A percentile compares a stretch with the other conserved stretches of the same genome.
These are phyloP conservation scores for Umbelopsis sp. DNA, from an alignment of 192 early-diverging fungal genomes.

Conservation along the genomic window DNA sequence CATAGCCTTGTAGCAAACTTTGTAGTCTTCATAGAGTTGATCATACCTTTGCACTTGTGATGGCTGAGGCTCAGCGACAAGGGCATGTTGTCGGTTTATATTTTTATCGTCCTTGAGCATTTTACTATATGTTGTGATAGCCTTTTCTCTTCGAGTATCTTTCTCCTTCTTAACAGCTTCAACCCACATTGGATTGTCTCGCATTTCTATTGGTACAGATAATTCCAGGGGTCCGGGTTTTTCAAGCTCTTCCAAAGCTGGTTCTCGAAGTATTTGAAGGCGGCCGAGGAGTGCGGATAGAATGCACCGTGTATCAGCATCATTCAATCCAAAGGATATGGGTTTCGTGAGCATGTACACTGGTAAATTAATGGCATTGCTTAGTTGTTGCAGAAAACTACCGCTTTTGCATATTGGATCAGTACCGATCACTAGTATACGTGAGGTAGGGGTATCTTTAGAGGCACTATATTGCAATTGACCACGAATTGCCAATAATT, in stretches of 20 bases:
- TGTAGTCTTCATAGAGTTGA: not conserved
- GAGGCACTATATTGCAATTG: not conserved
- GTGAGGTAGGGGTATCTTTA: not conserved
- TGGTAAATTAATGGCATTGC: not conserved
- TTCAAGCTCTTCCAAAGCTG: not conserved
- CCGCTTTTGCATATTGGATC: slow-evolving; percentile 8
- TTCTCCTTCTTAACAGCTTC: not conserved
- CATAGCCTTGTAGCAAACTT: not conserved
- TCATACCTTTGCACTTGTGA: not conserved
- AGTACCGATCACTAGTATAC: not conserved
- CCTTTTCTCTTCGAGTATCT: not conserved
- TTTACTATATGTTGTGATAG: not conserved
- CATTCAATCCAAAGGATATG: not conserved
- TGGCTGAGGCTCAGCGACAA: not conserved
- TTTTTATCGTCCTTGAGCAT: not conserved
- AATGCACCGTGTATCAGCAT: slow-evolving; percentile 5
- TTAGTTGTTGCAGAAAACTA: slow-evolving; percentile 1
- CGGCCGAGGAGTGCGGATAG: not conserved
- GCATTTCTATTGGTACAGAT: not conserved
- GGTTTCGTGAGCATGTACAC: not conserved
- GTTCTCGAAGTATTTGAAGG: not conserved
- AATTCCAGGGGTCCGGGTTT: not conserved
- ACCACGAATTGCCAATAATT: not conserved
- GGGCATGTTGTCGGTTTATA: not conserved
- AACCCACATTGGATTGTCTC: not conserved